phyloP scores from a whole-genome alignment of 1,284 basidiomycete genomes.

The Ceratobasidium sp. region DNA sequence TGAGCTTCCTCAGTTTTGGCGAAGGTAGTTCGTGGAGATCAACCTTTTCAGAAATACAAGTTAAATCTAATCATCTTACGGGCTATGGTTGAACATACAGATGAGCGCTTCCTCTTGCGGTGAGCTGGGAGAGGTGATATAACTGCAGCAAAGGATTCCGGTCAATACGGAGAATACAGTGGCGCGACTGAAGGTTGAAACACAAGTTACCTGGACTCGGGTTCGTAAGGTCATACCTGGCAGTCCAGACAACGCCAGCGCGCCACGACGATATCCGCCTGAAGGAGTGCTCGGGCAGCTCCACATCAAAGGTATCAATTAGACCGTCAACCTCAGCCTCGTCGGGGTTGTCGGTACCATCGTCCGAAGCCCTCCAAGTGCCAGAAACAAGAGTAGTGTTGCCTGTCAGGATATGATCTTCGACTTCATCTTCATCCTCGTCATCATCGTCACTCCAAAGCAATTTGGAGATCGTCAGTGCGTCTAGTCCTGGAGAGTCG shows the following conservation, averaged over 20 bases:
- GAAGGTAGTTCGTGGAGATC: constrained; percentile 8
- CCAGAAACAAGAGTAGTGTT: constrained; percentile 13
- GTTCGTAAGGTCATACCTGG: constrained; percentile 4
- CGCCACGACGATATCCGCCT: constrained; percentile 23
- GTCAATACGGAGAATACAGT: background rate
- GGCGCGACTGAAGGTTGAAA: background rate
- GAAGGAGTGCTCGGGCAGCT: constrained; percentile 25
- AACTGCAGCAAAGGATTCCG: background rate
- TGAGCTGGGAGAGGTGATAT: constrained; percentile 13
- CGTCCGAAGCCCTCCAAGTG: constrained; percentile 4
- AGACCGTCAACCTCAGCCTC: constrained; percentile 23
- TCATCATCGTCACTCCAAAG: constrained; percentile 28
- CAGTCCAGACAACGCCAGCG: background rate
- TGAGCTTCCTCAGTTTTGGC: constrained; percentile 4
- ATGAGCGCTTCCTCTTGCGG: constrained; percentile 23
- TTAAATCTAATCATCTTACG: background rate
- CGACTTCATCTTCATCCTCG: constrained; percentile 22
- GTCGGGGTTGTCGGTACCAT: constrained; percentile 28
- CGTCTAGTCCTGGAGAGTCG: constrained; percentile 22
- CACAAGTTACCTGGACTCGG: background rate
- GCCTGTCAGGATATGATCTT: constrained; percentile 9
- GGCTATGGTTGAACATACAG: background rate
- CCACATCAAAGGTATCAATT: constrained; percentile 32
- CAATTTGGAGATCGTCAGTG: constrained; percentile 9
- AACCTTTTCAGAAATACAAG: background rate